Conservation (phyloP, 140 eudicot species). For the Flaveria floridana region DNA sequence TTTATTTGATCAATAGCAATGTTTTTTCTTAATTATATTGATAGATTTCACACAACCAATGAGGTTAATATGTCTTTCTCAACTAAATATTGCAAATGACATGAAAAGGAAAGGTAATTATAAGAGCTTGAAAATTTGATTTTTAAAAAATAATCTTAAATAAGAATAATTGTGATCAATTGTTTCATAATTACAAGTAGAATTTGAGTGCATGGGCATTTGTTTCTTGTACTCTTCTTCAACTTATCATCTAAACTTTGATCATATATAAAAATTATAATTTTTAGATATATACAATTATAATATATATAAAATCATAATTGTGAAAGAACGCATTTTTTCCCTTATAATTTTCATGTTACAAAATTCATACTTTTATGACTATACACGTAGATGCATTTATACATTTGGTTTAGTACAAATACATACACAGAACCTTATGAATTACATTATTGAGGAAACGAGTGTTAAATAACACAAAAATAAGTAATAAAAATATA, state of each 20-base stretch:
- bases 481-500: no score
- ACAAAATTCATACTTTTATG: no score
- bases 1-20: neutral
- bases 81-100: neutral
- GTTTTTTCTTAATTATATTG: neutral
- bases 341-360: no score
- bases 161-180: neutral
- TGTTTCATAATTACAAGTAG: neutral
- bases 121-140: neutral
- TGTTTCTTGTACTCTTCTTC: slow-evolving; percentile 17
- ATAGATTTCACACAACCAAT: slow-evolving; percentile 14
- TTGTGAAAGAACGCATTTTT: no score
- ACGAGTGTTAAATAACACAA: no score
- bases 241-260: neutral
- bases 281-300: no score
- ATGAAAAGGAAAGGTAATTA: neutral
- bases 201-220: neutral
- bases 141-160: neutral
- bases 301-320: no score
- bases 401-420: no score
- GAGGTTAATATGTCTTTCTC: neutral
- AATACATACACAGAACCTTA: no score
- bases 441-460: no score
- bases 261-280: neutral
- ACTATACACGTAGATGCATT: no score